Evolutionary conservation across 495 filamentous ascomycete species (phyloP), one percentile per base, ranked within the genome.

Genomic region (Aspergillus heteromorphus): DNA sequence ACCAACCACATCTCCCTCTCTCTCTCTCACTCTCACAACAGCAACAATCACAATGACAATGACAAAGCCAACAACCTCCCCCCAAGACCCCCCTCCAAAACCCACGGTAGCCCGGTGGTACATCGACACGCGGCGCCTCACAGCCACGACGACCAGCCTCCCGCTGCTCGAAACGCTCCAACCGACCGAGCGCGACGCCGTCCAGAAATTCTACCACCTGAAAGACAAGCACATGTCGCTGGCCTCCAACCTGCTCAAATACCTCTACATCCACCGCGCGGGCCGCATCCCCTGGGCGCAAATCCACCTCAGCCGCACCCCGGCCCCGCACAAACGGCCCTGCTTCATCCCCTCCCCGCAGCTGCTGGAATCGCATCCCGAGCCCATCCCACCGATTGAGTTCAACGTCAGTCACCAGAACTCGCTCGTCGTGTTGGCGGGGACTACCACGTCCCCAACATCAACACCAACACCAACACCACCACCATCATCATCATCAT

Each of bases 361-460:
- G 0, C 60, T 51, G 7, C 58, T 47, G 11, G 20, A 9, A 27
- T 66, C 48, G 5, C 16, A 17, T 14, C 13, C 34, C 34, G 48
- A 63, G 42, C 4, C 34, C n/a, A 36, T 58, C 40, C 58, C 59
- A 0, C 68, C 70, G 20, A 74, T 92, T 16, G 80, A 87, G 51
- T 96, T 96, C 79, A 96, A 96, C 65, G 87, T 96, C 51, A 87
- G 83, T 49, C 91, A 96, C 64, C 91, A 96, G 66, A 87, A 86
- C 13, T 88, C 88, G 0, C 69, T 96, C 10, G 89, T 92, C 9
- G 78, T 80, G 5, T 62, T 89, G 4, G 77, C 82, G 4, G 85
- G 83, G 31, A 70, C 69, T 0, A 53, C 61, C 41, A 6, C 47
- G n/a, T n/a, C 31, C 43, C 58, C 27, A 52, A 54, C 36, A 30